A percentile compares a stretch with the other conserved stretches of the same genome.
Conservation (phyloP, 305 asterid genomes). For the Withania somnifera region DNA sequence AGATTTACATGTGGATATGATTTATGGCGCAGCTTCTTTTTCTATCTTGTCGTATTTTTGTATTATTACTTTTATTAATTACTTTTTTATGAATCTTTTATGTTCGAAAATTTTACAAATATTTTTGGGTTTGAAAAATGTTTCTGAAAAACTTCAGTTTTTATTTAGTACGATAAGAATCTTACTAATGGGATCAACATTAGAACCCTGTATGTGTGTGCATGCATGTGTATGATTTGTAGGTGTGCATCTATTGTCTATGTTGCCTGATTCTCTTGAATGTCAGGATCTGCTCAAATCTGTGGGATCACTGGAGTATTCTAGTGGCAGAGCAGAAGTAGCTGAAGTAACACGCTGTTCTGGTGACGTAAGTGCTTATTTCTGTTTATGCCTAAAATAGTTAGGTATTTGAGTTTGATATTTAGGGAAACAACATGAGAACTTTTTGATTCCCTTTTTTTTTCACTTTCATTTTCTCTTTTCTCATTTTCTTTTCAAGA, state of each 20-base stretch:
- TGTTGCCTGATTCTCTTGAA: slow-evolving; percentile 1
- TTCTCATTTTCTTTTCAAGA: background rate
- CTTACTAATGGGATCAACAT: background rate
- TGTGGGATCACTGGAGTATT: slow-evolving; percentile 54
- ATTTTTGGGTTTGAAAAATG: background rate
- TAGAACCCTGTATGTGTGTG: background rate
- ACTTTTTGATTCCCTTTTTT: background rate
- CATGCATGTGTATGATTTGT: background rate
- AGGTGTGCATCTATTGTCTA: background rate
- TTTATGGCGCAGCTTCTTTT: background rate
- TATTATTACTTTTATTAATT: background rate
- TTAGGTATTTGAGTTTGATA: background rate
- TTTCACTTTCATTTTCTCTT: background rate
- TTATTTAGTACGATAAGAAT: background rate
- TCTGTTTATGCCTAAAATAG: background rate
- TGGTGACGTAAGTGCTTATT: slow-evolving; percentile 71
- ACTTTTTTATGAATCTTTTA: background rate
- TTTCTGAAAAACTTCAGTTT: background rate
- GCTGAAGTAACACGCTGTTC: slow-evolving; percentile 72
- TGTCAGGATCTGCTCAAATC: slow-evolving; percentile 79
- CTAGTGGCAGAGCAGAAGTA: slow-evolving; percentile 75
- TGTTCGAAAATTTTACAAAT: background rate
- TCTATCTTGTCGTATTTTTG: background rate
- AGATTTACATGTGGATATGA: background rate
- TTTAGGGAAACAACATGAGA: background rate